Percentiles rank a stretch among this genome's conserved stretches.
phyloP scores from a whole-genome alignment of 2,329 filamentous ascomycete species.

The Seiridium cupressi region DNA sequence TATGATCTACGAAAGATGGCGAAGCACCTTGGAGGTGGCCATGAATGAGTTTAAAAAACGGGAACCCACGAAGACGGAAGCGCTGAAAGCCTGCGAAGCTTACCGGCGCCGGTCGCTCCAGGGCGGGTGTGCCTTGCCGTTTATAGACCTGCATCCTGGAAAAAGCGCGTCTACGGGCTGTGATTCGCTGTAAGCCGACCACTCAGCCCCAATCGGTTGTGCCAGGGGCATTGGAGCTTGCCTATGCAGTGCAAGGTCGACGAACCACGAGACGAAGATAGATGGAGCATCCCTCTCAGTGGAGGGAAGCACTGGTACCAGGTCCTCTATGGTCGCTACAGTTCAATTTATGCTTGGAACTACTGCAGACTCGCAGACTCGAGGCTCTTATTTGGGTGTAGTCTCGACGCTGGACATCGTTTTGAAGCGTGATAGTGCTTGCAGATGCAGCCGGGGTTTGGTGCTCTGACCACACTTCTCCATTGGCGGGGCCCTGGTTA shows the following conservation, averaged over 20 bases:
- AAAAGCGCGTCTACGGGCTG: not conserved
- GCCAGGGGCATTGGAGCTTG: slow-evolving; percentile 11
- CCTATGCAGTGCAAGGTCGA: slow-evolving; percentile 13
- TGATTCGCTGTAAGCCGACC: slow-evolving; percentile 16
- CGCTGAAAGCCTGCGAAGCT: not conserved
- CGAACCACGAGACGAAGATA: slow-evolving; percentile 20
- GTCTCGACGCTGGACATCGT: not conserved
- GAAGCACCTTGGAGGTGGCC: not conserved
- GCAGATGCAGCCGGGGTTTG: not conserved
- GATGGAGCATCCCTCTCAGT: slow-evolving; percentile 14
- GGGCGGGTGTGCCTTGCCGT: slow-evolving; percentile 25
- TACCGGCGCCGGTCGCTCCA: not conserved
- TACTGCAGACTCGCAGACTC: not conserved
- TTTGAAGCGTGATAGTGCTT: not conserved
- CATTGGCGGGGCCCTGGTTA: too few species aligned
- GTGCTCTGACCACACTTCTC: too few species aligned
- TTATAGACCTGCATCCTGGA: slow-evolving; percentile 16
- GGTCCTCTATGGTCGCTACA: not conserved
- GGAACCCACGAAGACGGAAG: not conserved
- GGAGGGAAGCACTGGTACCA: slow-evolving; percentile 11
- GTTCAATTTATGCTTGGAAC: not conserved
- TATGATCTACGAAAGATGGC: not conserved
- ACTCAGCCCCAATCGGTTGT: slow-evolving; percentile 17
- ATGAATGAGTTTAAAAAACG: not conserved
- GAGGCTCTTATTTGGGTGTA: not conserved